Conservation (phyloP, 2,329 filamentous ascomycete genomes). For the Fusarium austroafricanum region DNA sequence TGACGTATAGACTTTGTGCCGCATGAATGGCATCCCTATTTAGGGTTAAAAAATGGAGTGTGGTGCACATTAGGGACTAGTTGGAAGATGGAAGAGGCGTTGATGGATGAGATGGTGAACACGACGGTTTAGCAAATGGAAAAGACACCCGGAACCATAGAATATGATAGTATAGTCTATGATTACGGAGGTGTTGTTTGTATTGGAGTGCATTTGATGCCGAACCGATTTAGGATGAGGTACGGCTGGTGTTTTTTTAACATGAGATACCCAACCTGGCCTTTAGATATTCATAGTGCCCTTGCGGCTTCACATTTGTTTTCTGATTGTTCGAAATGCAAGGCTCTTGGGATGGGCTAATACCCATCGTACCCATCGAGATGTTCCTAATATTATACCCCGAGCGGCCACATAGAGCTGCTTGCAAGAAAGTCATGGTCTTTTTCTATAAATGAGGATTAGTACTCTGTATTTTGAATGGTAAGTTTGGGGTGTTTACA, state of each 20-base stretch:
- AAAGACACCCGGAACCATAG: conserved; percentile 17
- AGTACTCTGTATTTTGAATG: too few species aligned
- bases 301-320: neutral
- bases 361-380: too few species aligned
- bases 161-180: conserved; percentile 29
- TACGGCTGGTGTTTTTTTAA: conserved; percentile 13
- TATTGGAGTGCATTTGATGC: conserved; percentile 13
- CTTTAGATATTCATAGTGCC: conserved; percentile 17
- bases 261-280: conserved; percentile 13
- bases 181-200: conserved; percentile 19
- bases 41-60: conserved; percentile 20
- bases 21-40: conserved; percentile 8
- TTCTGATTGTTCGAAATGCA: neutral
- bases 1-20: conserved; percentile 26
- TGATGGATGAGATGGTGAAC: conserved; percentile 21
- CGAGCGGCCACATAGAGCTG: too few species aligned
- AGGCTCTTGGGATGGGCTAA: neutral
- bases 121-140: neutral
- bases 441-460: too few species aligned
- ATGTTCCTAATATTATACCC: too few species aligned
- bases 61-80: conserved; percentile 4
- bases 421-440: too few species aligned
- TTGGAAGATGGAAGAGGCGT: conserved; percentile 32
- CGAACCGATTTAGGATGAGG: conserved; percentile 15
- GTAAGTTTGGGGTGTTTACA: too few species aligned